Conservation (phyloP, 2,329 filamentous ascomycete genomes). For the Escovopsis sp. region DNA sequence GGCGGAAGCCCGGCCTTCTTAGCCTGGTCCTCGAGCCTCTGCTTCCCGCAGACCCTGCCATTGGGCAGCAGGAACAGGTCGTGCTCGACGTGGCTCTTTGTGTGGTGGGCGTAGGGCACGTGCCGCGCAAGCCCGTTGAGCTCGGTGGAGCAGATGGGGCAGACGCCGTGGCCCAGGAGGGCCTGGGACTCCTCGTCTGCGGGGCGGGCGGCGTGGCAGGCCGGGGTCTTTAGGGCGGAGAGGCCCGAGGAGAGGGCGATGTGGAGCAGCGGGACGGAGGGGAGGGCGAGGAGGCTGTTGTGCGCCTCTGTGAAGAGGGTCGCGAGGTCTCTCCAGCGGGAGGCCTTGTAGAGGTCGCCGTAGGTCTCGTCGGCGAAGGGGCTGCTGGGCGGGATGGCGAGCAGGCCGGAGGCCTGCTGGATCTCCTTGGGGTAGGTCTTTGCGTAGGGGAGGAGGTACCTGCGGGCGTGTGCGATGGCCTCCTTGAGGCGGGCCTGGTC, state of each 20-base stretch:
- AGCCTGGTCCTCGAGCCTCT: slow-evolving; percentile 60
- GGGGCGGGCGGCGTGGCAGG: slow-evolving; percentile 61
- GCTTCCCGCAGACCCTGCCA: slow-evolving; percentile 67
- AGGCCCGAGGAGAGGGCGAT: slow-evolving; percentile 82
- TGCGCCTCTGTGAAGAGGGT: slow-evolving; percentile 73
- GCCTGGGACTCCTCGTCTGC: slow-evolving; percentile 16
- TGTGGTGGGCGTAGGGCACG: slow-evolving; percentile 90
- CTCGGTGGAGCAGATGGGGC: slow-evolving; percentile 91
- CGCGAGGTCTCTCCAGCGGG: slow-evolving; percentile 64
- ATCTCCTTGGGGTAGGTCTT: slow-evolving; percentile 56
- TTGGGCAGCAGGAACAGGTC: slow-evolving; percentile 83
- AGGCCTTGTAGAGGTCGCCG: slow-evolving; percentile 51
- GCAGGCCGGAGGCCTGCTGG: slow-evolving; percentile 59
- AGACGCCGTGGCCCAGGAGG: slow-evolving; percentile 58
- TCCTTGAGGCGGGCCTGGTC: slow-evolving; percentile 53
- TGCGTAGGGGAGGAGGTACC: slow-evolving; percentile 58
- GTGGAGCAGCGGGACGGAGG: slow-evolving; percentile 71
- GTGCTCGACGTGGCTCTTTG: slow-evolving; percentile 80
- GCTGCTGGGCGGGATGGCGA: slow-evolving; percentile 50
- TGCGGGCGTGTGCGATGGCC: slow-evolving; percentile 69
- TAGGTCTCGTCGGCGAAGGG: slow-evolving; percentile 27
- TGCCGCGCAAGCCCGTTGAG: slow-evolving; percentile 79
- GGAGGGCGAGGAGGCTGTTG: slow-evolving; percentile 71
- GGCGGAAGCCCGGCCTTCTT: slow-evolving; percentile 58
- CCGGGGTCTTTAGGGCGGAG: slow-evolving; percentile 88